Evolutionary conservation across 805 yeast species (phyloP), one percentile per base, ranked within the genome.

Genomic region (Saturnispora quitensis): DNA sequence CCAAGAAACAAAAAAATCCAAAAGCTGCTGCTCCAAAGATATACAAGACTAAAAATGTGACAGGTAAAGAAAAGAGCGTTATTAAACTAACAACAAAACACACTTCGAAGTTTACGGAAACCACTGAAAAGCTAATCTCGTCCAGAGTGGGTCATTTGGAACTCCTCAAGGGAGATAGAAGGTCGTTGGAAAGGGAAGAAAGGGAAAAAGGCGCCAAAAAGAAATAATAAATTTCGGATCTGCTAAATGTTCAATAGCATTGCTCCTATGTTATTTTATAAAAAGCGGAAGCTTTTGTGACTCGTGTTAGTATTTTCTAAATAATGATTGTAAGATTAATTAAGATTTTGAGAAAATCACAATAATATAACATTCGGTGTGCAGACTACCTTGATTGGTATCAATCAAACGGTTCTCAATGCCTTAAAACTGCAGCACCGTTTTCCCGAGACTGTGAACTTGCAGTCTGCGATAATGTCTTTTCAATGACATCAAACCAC

Each of bases 111-210:
- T 50, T 60, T 24, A 40, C 48, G 10, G 50, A 50, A 8, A 53
- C 50, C 9, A 91, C 98, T 3, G 99, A 91, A 69, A 89, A 81
- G 69, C 74, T 89, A 52, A 80, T 91, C 58, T 83, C 97, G 2
- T 76, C 95, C 52, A 78, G 91, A 65, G 97, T 91, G 7, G 99
- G 99, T 25, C 98, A 91, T 67, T 75, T 91, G 61, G 99, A 91
- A 70, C 66, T 91, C 40, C 72, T 91, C 57, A 89, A 87, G 67
- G 99, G 99, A 15, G 82, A 93, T 7, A 81, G 97, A 73, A 80
- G 95, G 70, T 80, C 86, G 60, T 53, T 87, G 17, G 96, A 88
- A 64, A 86, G 78, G 64, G 72, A 67, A 17, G 78, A 55, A 46
- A 45, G 57, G 12, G 47, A 50, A 34, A 45, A 47, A 42, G 20